These are phyloP conservation scores for Kokia cookei DNA, from an alignment of 441 rosid species.

Conservation along the genomic window DNA sequence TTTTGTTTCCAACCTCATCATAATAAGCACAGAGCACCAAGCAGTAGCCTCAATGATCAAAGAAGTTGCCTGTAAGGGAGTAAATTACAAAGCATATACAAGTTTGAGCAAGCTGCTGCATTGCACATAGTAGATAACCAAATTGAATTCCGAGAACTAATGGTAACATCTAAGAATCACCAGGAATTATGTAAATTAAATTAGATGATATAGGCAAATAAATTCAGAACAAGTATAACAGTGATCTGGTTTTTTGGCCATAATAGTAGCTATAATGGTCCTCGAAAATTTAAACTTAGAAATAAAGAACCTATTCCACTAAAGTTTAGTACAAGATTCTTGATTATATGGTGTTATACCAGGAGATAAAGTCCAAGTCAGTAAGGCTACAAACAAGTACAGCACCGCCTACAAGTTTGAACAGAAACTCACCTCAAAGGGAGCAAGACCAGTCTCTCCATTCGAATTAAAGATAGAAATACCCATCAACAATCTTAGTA, in stretches of 20 bases:
- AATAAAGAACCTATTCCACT: not conserved
- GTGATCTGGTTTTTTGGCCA: not conserved
- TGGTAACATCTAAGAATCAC: not conserved
- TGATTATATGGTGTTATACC: not conserved
- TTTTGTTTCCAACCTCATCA: constrained; percentile 75
- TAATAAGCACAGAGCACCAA: constrained; percentile 80
- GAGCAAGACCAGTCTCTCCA: constrained; percentile 54
- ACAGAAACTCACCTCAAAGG: constrained; percentile 63
- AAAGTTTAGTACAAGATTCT: not conserved
- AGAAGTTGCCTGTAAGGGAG: constrained; percentile 51
- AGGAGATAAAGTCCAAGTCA: not conserved
- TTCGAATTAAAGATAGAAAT: constrained; percentile 61
- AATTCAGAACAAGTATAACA: not conserved
- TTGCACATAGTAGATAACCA: not conserved
- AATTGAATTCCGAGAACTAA: not conserved
- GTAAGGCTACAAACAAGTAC: not conserved
- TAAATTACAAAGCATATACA: constrained; percentile 5
- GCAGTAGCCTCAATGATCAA: constrained; percentile 52
- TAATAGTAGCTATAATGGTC: not conserved
- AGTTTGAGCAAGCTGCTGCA: not conserved
- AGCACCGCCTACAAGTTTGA: not conserved
- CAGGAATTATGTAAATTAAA: not conserved
- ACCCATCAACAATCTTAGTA: constrained; percentile 56
- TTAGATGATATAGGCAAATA: not conserved
- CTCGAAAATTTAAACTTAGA: not conserved